Percentiles rank a stretch among this genome's conserved stretches.
Conservation (phyloP, 306 rosid species). For the Crotalaria pallida region DNA sequence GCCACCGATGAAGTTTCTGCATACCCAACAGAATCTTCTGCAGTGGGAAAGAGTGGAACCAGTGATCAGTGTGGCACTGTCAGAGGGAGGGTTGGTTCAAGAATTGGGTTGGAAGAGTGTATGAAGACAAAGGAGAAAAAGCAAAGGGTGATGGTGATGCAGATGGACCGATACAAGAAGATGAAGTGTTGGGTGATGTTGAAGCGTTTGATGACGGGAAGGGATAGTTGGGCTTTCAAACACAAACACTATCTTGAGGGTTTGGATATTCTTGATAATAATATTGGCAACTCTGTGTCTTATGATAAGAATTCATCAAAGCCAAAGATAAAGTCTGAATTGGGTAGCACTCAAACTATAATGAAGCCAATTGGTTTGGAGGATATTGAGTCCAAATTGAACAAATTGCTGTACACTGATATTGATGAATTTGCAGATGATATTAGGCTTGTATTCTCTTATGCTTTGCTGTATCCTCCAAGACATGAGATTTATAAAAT, state of each 20-base stretch:
- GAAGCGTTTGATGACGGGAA: conserved; percentile 16
- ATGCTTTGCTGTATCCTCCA: not conserved
- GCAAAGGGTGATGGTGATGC: not conserved
- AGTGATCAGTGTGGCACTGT: too few relatives aligned
- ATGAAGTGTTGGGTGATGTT: conserved; percentile 9
- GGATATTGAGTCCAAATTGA: not conserved
- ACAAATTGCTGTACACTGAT: not conserved
- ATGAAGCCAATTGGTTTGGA: not conserved
- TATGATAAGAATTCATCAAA: not conserved
- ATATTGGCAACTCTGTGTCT: not conserved
- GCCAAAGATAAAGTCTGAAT: not conserved
- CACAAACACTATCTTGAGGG: too few relatives aligned
- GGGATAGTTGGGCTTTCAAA: conserved; percentile 1
- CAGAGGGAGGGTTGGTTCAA: not conserved
- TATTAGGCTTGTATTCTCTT: not conserved
- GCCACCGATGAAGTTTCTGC: not conserved
- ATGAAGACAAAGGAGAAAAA: not conserved
- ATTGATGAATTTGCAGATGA: conserved; percentile 6
- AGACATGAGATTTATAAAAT: not conserved
- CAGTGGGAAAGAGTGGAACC: not conserved
- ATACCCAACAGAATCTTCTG: not conserved
- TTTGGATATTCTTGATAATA: not conserved
- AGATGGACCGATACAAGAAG: not conserved
- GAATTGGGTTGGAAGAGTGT: not conserved
- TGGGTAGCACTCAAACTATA: not conserved